A percentile compares a stretch with the other conserved stretches of the same genome.
Evolutionary conservation across 192 early-diverging fungal genomes (phyloP).

Genomic region (Chytriomyces sp.): DNA sequence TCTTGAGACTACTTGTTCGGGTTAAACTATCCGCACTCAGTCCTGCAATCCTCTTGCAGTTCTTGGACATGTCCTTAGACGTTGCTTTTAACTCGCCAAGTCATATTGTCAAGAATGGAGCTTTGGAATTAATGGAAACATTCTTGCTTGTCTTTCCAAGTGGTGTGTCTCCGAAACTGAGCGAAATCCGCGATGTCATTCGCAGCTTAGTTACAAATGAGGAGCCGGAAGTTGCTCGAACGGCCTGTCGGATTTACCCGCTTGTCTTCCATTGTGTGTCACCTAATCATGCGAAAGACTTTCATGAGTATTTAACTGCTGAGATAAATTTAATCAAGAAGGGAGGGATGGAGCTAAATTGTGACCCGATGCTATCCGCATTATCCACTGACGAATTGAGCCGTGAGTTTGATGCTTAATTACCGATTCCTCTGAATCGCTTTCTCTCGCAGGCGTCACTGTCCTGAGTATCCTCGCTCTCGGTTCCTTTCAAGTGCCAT

Average conservation of each 20-base stretch:
- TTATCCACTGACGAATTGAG: slow-evolving; percentile 43
- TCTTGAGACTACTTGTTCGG: slow-evolving; percentile 45
- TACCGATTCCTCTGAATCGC: too few species aligned
- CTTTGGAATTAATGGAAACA: slow-evolving; percentile 54
- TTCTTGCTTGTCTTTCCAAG: slow-evolving; percentile 59
- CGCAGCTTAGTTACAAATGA: slow-evolving; percentile 47
- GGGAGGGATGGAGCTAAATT: slow-evolving; percentile 36
- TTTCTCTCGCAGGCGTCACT: slow-evolving; percentile 35
- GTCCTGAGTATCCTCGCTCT: slow-evolving; percentile 34
- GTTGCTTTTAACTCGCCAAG: slow-evolving; percentile 54
- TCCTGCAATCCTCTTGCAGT: slow-evolving; percentile 50
- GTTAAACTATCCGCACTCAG: slow-evolving; percentile 55
- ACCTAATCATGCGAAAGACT: slow-evolving; percentile 40
- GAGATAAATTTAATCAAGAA: slow-evolving; percentile 50
- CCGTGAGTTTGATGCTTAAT: too few species aligned
- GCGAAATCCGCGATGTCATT: slow-evolving; percentile 54
- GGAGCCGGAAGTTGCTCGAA: slow-evolving; percentile 39
- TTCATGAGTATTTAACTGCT: slow-evolving; percentile 46
- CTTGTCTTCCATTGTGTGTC: slow-evolving; percentile 51
- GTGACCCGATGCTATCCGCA: slow-evolving; percentile 51
- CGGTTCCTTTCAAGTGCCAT: slow-evolving; percentile 40
- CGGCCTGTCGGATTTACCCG: slow-evolving; percentile 53
- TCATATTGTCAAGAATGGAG: slow-evolving; percentile 49
- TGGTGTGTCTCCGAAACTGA: slow-evolving; percentile 43
- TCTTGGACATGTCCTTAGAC: slow-evolving; percentile 54